Evolutionary conservation across 192 early-diverging fungal genomes (phyloP), one percentile per base, ranked within the genome.

Genomic region (Dimargaris xerosporica): DNA sequence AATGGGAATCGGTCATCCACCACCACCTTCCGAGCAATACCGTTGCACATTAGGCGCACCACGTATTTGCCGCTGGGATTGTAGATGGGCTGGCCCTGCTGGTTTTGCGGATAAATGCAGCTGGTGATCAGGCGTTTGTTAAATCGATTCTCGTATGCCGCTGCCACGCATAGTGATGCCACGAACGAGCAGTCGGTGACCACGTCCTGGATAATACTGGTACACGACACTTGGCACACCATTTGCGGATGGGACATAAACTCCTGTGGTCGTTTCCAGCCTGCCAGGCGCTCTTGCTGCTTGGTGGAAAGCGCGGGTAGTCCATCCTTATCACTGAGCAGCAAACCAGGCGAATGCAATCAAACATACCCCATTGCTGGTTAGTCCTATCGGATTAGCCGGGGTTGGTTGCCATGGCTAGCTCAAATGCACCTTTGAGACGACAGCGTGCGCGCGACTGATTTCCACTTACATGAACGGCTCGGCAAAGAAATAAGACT

Each of bases 161-260:
- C 84, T 39, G 85, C 76, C 16, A 93, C 90, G 65, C 89, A 90
- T 31, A 96, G 67, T 30, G 90, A 91, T 4, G 93, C 90, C 6
- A 96, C 93, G 72, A 96, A 93, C 13, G 91, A 94, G 69, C 93
- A 96, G 73, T 96, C 93, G 3, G 88, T 91, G 1, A 96, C 93
- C n/a, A 90, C 82, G 67, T 96, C 91, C 76, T 93, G 81, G 50
- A 85, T 73, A 44, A 87, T 86, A 60, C 76, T 82, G 1, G 69
- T 69, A 66, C 83, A 81, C 10, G 88, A 88, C 34, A 84, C 75
- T 30, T 78, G 62, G 23, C 72, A 70, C 62, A 94, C 83, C 67
- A 96, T 80, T 44, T 67, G 72, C 0, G 88, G 88, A 16, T 72
- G 68, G 28, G 67, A 66, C 80, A 85, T 85, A 16, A 91, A 73